These are phyloP conservation scores for Aristolochia californica DNA, from an alignment of 164 flowering plant species.

Conservation along the genomic window DNA sequence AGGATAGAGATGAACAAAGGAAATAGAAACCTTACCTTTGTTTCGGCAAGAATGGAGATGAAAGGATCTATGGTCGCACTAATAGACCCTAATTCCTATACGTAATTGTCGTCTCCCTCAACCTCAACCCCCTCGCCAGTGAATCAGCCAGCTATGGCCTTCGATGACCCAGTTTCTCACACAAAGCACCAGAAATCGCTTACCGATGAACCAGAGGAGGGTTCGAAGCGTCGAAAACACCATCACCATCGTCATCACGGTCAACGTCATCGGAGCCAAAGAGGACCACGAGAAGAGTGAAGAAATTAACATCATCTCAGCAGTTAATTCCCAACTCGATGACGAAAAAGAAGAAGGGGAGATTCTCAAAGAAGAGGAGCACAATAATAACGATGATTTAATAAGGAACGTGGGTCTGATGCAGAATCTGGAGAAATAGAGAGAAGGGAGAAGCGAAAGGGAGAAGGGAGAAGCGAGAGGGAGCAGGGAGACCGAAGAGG, in stretches of 20 bases:
- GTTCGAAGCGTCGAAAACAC: constrained; percentile 73
- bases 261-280: constrained; percentile 48
- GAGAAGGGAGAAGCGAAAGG: too few relatives aligned
- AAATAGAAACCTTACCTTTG: too few relatives aligned
- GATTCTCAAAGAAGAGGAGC: constrained; percentile 65
- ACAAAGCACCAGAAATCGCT: constrained; percentile 20
- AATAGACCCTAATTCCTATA: background rate
- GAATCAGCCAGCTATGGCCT: constrained; percentile 30
- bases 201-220: constrained; percentile 40
- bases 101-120: background rate
- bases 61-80: too few relatives aligned
- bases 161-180: constrained; percentile 25
- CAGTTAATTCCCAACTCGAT: constrained; percentile 4
- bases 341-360: constrained; percentile 96
- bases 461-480: too few relatives aligned
- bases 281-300: constrained; percentile 17
- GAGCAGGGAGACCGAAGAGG: too few relatives aligned
- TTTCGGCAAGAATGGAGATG: too few relatives aligned
- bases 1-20: too few relatives aligned
- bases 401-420: constrained; percentile 24
- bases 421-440: constrained; percentile 40
- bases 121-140: background rate
- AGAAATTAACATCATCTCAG: constrained; percentile 12
- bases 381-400: constrained; percentile 4
- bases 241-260: constrained; percentile 34